Conservation (phyloP, 2,329 filamentous ascomycete species). For the Clathrospora elynae region DNA sequence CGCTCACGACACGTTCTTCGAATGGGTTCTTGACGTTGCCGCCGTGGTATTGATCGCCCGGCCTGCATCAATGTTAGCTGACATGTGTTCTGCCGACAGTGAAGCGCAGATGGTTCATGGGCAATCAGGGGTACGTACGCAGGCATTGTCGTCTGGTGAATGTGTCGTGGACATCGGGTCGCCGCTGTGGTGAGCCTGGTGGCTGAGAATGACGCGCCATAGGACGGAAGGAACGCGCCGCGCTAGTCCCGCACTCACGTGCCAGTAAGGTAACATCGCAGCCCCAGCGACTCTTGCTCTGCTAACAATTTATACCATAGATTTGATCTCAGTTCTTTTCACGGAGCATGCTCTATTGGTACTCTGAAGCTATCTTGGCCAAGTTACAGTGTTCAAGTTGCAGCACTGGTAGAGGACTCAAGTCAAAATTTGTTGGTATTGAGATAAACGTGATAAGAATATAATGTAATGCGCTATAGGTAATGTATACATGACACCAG, state of each 20-base stretch:
- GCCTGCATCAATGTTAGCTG: slow-evolving; percentile 35
- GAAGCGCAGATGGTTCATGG: neutral
- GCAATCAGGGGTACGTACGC: slow-evolving; percentile 37
- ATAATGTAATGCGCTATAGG: no score
- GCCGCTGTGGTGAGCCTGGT: slow-evolving; percentile 29
- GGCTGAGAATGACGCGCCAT: slow-evolving; percentile 41
- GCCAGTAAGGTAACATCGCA: slow-evolving; percentile 7
- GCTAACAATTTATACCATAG: no score
- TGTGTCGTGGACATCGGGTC: slow-evolving; percentile 30
- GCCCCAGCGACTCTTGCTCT: no score
- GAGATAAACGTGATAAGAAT: no score
- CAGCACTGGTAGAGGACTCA: no score
- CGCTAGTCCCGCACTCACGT: slow-evolving; percentile 25
- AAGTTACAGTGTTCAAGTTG: no score
- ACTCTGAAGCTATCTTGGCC: no score
- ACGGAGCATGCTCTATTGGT: no score
- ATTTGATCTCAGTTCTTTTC: no score
- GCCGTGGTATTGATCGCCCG: slow-evolving; percentile 47
- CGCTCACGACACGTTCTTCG: slow-evolving; percentile 73
- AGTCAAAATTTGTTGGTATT: no score
- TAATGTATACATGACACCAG: neutral
- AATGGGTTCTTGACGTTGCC: slow-evolving; percentile 72
- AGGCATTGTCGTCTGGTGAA: slow-evolving; percentile 40
- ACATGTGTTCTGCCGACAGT: neutral
- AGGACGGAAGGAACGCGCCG: slow-evolving; percentile 29